Percentiles rank a stretch among this genome's conserved stretches.
phyloP scores from a whole-genome alignment of 2,329 filamentous ascomycete species.

The Cladosporium sp. region DNA sequence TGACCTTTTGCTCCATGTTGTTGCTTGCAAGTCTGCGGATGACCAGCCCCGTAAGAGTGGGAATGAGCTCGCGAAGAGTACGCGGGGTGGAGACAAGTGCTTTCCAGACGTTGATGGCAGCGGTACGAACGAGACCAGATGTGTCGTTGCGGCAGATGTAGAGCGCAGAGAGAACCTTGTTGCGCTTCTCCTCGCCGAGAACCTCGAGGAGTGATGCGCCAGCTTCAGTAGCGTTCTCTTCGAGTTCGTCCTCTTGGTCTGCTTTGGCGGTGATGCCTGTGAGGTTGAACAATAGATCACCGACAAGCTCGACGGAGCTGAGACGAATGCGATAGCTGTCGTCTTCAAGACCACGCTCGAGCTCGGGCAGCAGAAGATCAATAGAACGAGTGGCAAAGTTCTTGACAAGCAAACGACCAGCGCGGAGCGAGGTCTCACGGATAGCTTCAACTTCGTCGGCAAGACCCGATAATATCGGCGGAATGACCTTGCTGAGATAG shows the following conservation, averaged over 20 bases:
- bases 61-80: slow-evolving; percentile 91
- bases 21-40: slow-evolving; percentile 90
- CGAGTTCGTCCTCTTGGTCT: slow-evolving; percentile 73
- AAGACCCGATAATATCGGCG: slow-evolving; percentile 86
- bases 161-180: slow-evolving; percentile 93
- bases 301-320: slow-evolving; percentile 95
- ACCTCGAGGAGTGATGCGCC: slow-evolving; percentile 90
- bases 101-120: slow-evolving; percentile 94
- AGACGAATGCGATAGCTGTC: slow-evolving; percentile 96
- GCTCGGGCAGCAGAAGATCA: slow-evolving; percentile 86
- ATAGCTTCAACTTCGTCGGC: slow-evolving; percentile 97
- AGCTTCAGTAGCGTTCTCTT: slow-evolving; percentile 78
- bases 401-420: slow-evolving; percentile 91
- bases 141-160: slow-evolving; percentile 99
- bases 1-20: slow-evolving; percentile 98
- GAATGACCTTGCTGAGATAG: slow-evolving; percentile 93
- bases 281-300: slow-evolving; percentile 94
- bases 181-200: slow-evolving; percentile 90
- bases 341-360: slow-evolving; percentile 94
- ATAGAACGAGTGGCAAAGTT: slow-evolving; percentile 96
- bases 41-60: slow-evolving; percentile 89
- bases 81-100: slow-evolving; percentile 86
- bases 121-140: slow-evolving; percentile 80
- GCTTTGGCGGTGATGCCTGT: slow-evolving; percentile 82
- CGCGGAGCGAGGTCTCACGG: slow-evolving; percentile 89